Evolutionary conservation across 768 basidiomycete genomes (phyloP).

Genomic region (Fistulinella prunicolor): DNA sequence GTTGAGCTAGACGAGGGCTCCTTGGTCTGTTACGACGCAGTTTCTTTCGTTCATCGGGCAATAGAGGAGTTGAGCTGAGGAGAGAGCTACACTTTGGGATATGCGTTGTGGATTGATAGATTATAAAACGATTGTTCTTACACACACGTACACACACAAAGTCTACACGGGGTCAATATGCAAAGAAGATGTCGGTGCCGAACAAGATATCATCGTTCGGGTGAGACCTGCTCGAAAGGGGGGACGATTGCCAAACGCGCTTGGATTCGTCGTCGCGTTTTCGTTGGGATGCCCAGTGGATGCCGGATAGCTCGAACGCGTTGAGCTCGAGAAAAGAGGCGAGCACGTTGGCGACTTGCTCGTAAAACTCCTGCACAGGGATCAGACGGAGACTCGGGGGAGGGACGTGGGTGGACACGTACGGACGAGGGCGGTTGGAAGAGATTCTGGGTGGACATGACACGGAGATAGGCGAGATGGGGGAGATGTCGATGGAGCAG

Average conservation of each 20-base stretch:
- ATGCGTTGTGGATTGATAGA: too few species aligned
- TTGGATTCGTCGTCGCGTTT: conserved; percentile 42
- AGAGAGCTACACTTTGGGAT: conserved; percentile 13
- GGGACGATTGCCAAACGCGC: conserved; percentile 53
- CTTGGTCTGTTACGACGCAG: conserved; percentile 46
- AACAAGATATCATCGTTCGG: conserved; percentile 33
- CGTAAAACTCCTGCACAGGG: conserved; percentile 53
- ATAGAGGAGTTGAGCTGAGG: conserved; percentile 39
- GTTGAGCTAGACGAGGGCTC: conserved; percentile 36
- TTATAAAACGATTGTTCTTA: neutral
- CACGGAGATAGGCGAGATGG: conserved; percentile 60
- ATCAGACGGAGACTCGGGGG: conserved; percentile 3
- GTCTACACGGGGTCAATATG: conserved; percentile 28
- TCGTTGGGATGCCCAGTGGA: conserved; percentile 67
- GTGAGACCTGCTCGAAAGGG: conserved; percentile 34
- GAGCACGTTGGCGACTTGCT: conserved; percentile 55
- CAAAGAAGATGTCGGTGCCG: conserved; percentile 27
- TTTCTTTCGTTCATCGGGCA: conserved; percentile 46
- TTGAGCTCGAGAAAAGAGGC: conserved; percentile 58
- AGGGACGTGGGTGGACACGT: neutral
- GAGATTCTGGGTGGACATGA: conserved; percentile 56
- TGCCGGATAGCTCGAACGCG: conserved; percentile 71
- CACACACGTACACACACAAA: conserved; percentile 7
- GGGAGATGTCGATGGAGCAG: conserved; percentile 55
- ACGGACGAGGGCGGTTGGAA: conserved; percentile 50